A percentile compares a stretch with the other conserved stretches of the same genome.
Evolutionary conservation across 768 basidiomycete genomes (phyloP).

Genomic region (Tulasnella sp.): DNA sequence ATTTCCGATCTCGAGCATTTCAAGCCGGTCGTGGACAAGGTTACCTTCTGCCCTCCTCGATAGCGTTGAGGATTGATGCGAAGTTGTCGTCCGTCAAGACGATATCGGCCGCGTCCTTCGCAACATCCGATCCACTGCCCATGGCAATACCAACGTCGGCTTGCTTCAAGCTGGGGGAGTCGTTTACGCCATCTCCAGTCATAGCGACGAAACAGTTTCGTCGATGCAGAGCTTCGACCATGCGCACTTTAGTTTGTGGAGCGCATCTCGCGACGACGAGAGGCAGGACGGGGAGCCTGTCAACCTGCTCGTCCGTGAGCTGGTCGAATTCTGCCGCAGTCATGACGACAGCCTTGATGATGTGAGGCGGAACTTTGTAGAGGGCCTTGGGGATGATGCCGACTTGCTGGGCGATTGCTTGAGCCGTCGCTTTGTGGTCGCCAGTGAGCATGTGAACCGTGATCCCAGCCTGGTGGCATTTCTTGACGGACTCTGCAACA

Average conservation of each 20-base stretch:
- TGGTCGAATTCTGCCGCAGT: constrained; percentile 49
- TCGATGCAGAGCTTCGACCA: constrained; percentile 58
- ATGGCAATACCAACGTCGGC: constrained; percentile 62
- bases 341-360: constrained; percentile 48
- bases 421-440: constrained; percentile 70
- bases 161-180: constrained; percentile 56
- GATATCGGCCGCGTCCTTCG: constrained; percentile 65
- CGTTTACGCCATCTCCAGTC: constrained; percentile 63
- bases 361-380: constrained; percentile 62
- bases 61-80: constrained; percentile 63
- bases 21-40: no score
- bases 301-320: constrained; percentile 69
- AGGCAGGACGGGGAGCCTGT: constrained; percentile 68
- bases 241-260: constrained; percentile 61
- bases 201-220: constrained; percentile 57
- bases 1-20: no score
- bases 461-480: constrained; percentile 70
- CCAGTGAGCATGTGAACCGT: constrained; percentile 80
- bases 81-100: constrained; percentile 69
- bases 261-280: constrained; percentile 75
- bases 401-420: constrained; percentile 74
- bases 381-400: constrained; percentile 66
- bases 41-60: constrained; percentile 66
- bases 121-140: constrained; percentile 55
- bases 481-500: constrained; percentile 74